These are phyloP conservation scores for Metschnikowia matae DNA, from an alignment of 805 yeast genomes.

Conservation along the genomic window DNA sequence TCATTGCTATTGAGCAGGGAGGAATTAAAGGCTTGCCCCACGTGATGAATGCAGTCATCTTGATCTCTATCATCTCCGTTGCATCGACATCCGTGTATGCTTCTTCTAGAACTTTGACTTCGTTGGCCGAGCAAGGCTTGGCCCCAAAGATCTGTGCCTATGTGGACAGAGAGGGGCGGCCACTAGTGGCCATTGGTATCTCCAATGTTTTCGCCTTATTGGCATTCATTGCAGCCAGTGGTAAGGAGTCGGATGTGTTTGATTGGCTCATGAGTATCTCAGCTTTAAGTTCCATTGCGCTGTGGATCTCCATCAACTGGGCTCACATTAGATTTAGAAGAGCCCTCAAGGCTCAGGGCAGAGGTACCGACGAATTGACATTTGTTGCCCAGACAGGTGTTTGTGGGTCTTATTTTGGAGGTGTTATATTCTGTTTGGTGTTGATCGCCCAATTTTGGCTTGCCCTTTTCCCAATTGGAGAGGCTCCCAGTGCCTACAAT, in stretches of 20 bases:
- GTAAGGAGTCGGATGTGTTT: slow-evolving; percentile 55
- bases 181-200: slow-evolving; percentile 59
- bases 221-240: slow-evolving; percentile 61
- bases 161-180: slow-evolving; percentile 76
- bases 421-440: slow-evolving; percentile 30
- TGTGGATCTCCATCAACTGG: slow-evolving; percentile 73
- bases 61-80: slow-evolving; percentile 61
- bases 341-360: slow-evolving; percentile 53
- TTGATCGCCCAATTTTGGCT: slow-evolving; percentile 42
- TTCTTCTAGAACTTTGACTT: slow-evolving; percentile 53
- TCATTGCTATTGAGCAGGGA: slow-evolving; percentile 61
- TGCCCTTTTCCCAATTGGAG: slow-evolving; percentile 38
- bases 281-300: slow-evolving; percentile 71
- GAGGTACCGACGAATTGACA: slow-evolving; percentile 33
- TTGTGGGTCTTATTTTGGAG: slow-evolving; percentile 34
- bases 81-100: slow-evolving; percentile 72
- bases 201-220: slow-evolving; percentile 54
- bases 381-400: slow-evolving; percentile 37
- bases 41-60: slow-evolving; percentile 64
- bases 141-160: slow-evolving; percentile 61
- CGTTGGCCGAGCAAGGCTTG: slow-evolving; percentile 62
- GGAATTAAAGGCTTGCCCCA: slow-evolving; percentile 63
- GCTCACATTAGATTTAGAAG: slow-evolving; percentile 62
- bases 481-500: slow-evolving; percentile 27
- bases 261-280: slow-evolving; percentile 75